These are phyloP conservation scores for Metarhizium humberi DNA, from an alignment of 2,329 filamentous ascomycete species.

Conservation along the genomic window DNA sequence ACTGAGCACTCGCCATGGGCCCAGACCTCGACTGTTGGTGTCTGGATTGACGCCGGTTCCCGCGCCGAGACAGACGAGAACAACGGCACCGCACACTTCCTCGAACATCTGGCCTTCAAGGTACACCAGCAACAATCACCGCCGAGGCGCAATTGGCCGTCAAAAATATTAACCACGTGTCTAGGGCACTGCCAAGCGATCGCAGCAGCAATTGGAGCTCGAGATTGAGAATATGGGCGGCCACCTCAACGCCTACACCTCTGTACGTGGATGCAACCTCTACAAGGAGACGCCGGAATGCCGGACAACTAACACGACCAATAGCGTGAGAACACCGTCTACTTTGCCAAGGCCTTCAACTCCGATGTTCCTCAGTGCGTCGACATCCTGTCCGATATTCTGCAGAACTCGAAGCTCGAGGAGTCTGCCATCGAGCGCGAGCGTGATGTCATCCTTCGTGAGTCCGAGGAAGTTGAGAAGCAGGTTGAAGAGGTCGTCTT, in stretches of 20 bases:
- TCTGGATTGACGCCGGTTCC: conserved; percentile 99
- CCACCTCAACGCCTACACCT: conserved; percentile 98
- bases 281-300: conserved; percentile 11
- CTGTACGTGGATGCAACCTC: conserved; percentile 52
- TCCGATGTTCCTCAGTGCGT: conserved; percentile 92
- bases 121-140: conserved; percentile 37
- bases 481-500: conserved; percentile 99
- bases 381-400: conserved; percentile 97
- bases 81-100: conserved; percentile 98
- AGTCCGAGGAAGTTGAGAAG: conserved; percentile 99
- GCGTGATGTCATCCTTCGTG: conserved; percentile 95
- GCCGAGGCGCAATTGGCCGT: background rate
- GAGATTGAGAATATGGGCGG: conserved; percentile 99
- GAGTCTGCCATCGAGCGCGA: conserved; percentile 87
- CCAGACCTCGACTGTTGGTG: conserved; percentile 94
- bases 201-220: conserved; percentile 94
- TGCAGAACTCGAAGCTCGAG: conserved; percentile 99
- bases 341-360: conserved; percentile 99
- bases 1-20: conserved; percentile 97
- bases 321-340: conserved; percentile 97
- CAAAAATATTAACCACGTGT: background rate
- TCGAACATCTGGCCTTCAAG: conserved; percentile 99
- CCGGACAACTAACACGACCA: conserved; percentile 16
- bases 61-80: conserved; percentile 96
- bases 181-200: conserved; percentile 85